These are phyloP conservation scores for Claviceps purpurea DNA, from an alignment of 2,329 filamentous ascomycete genomes.

Conservation along the genomic window DNA sequence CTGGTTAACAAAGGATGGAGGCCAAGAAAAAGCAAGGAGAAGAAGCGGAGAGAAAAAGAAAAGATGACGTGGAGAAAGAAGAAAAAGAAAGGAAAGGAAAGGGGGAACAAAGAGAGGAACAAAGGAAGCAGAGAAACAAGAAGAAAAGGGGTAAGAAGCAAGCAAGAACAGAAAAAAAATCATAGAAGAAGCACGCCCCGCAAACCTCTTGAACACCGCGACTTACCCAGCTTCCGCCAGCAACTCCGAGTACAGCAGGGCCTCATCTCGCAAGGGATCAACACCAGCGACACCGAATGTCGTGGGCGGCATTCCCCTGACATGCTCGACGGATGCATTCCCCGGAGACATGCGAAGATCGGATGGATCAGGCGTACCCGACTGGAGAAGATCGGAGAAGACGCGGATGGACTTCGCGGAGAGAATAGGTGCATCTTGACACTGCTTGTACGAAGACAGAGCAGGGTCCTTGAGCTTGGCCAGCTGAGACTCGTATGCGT, in stretches of 20 bases:
- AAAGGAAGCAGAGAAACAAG: too few relatives aligned
- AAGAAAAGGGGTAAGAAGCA: too few relatives aligned
- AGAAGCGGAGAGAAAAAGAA: too few relatives aligned
- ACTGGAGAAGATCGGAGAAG: background rate
- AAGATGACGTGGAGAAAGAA: background rate
- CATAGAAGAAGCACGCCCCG: too few relatives aligned
- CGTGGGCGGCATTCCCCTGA: background rate
- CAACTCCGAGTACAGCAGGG: background rate
- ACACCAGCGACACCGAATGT: background rate
- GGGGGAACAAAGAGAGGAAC: background rate
- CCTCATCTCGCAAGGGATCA: background rate
- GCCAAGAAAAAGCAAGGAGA: too few relatives aligned
- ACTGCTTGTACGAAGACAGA: background rate
- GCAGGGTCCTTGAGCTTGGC: background rate
- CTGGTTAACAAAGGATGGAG: too few relatives aligned
- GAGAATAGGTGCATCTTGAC: background rate
- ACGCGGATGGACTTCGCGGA: background rate
- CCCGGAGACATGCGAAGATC: background rate
- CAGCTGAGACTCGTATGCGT: background rate
- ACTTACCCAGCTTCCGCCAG: background rate
- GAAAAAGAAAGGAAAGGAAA: background rate
- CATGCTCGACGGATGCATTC: background rate
- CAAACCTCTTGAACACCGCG: too few relatives aligned
- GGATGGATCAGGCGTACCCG: background rate
- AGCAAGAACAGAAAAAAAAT: too few relatives aligned